phyloP scores from a whole-genome alignment of 2,329 filamentous ascomycete genomes.

The Hirsutella rhossiliensis region DNA sequence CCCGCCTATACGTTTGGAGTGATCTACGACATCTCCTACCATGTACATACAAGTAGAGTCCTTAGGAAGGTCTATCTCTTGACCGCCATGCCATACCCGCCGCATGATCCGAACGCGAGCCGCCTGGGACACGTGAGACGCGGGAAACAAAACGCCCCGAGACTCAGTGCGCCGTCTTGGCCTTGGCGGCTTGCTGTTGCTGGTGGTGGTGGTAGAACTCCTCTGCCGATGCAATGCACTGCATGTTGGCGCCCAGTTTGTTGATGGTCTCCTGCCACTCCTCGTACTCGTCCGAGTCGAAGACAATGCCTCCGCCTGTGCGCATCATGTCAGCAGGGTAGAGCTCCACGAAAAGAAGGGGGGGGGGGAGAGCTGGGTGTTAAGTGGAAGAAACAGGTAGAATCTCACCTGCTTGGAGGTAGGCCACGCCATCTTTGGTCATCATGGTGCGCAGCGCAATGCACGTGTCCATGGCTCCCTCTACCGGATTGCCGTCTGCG shows the following conservation, averaged over 20 bases:
- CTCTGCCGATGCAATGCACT: constrained; percentile 78
- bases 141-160: too few species aligned
- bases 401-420: constrained; percentile 62
- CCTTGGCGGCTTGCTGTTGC: constrained; percentile 2
- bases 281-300: constrained; percentile 85
- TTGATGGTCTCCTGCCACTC: constrained; percentile 93
- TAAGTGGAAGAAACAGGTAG: constrained; percentile 5
- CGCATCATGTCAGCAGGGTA: background rate
- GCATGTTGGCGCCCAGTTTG: constrained; percentile 83
- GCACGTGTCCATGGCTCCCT: constrained; percentile 86
- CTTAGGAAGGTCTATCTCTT: too few species aligned
- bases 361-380: background rate
- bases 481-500: constrained; percentile 45
- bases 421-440: constrained; percentile 80
- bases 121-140: too few species aligned
- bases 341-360: background rate
- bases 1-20: too few species aligned
- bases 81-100: too few species aligned
- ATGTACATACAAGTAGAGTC: too few species aligned
- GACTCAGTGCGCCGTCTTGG: background rate
- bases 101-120: too few species aligned
- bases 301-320: constrained; percentile 75
- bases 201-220: constrained; percentile 37
- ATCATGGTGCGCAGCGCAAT: constrained; percentile 84
- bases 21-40: too few species aligned